A percentile compares a stretch with the other conserved stretches of the same genome.
Evolutionary conservation across 345 rosid genomes (phyloP).

Genomic region (Bretschneidera sinensis): DNA sequence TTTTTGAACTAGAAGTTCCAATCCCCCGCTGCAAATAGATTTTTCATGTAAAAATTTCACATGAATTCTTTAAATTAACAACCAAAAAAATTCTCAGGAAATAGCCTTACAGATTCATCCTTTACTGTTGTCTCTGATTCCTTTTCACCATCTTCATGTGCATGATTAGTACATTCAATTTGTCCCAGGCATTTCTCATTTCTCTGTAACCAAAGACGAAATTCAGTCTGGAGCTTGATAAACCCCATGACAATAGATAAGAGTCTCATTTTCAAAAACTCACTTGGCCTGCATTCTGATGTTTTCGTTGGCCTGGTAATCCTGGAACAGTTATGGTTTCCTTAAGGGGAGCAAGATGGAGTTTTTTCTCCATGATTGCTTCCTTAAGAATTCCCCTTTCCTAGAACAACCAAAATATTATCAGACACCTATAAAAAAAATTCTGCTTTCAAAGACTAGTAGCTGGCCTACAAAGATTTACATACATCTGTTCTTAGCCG

Average conservation of each 20-base stretch:
- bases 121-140: slow-evolving; percentile 6
- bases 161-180: slow-evolving; percentile 6
- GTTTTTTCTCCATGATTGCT: slow-evolving; percentile 67
- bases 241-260: background rate
- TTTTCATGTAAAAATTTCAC: background rate
- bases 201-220: slow-evolving; percentile 22
- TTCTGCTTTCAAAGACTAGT: background rate
- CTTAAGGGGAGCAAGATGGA: slow-evolving; percentile 29
- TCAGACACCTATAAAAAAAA: slow-evolving; percentile 12
- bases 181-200: slow-evolving; percentile 20
- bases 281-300: slow-evolving; percentile 33
- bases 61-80: too few species aligned
- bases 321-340: slow-evolving; percentile 28
- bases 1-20: slow-evolving; percentile 3
- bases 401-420: slow-evolving; percentile 26
- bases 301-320: slow-evolving; percentile 26
- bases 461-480: slow-evolving; percentile 8
- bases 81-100: background rate
- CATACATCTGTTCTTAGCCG: slow-evolving; percentile 91
- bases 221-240: slow-evolving; percentile 7
- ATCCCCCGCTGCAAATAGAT: slow-evolving; percentile 17
- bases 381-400: slow-evolving; percentile 77
- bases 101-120: slow-evolving; percentile 27
- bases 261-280: slow-evolving; percentile 19
- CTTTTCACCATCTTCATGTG: slow-evolving; percentile 15